A percentile compares a stretch with the other conserved stretches of the same genome.
These are phyloP conservation scores for Amanita inopinata DNA, from an alignment of 768 basidiomycete genomes.

Conservation along the genomic window DNA sequence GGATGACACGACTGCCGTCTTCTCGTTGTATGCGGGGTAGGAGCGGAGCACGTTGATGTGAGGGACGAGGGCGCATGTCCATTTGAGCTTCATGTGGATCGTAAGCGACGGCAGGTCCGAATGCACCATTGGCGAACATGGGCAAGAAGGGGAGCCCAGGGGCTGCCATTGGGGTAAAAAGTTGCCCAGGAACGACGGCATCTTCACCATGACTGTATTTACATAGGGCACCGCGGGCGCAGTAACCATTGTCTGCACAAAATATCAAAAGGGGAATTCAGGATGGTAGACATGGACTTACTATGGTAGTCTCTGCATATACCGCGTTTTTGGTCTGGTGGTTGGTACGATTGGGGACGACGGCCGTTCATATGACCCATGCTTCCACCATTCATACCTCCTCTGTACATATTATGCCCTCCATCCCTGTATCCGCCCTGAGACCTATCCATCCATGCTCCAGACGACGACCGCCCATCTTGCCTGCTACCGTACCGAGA, in stretches of 20 bases:
- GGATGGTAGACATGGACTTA: constrained; percentile 31
- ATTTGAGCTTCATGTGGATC: constrained; percentile 74
- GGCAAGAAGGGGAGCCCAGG: constrained; percentile 56
- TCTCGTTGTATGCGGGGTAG: constrained; percentile 48
- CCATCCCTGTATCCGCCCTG: constrained; percentile 24
- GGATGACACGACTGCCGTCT: constrained; percentile 32
- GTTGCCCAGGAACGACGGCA: constrained; percentile 63
- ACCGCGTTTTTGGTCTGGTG: constrained; percentile 65
- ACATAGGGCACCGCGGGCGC: constrained; percentile 79
- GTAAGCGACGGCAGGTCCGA: constrained; percentile 39
- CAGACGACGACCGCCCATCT: constrained; percentile 26
- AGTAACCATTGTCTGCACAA: constrained; percentile 76
- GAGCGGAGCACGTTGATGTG: constrained; percentile 44
- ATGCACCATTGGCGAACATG: constrained; percentile 54
- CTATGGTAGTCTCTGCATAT: constrained; percentile 91
- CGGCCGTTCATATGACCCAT: constrained; percentile 31
- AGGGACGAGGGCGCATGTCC: constrained; percentile 57
- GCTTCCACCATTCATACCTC: constrained; percentile 21
- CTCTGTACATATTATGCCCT: constrained; percentile 22
- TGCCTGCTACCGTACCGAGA: constrained; percentile 42
- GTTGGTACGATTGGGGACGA: constrained; percentile 51
- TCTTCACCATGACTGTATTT: constrained; percentile 92
- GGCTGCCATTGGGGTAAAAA: constrained; percentile 47
- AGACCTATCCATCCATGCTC: constrained; percentile 32
- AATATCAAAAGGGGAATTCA: constrained; percentile 4